A percentile compares a stretch with the other conserved stretches of the same genome.
Conservation (phyloP, 1,284 basidiomycete genomes). For the Ustilago xerochloae region DNA sequence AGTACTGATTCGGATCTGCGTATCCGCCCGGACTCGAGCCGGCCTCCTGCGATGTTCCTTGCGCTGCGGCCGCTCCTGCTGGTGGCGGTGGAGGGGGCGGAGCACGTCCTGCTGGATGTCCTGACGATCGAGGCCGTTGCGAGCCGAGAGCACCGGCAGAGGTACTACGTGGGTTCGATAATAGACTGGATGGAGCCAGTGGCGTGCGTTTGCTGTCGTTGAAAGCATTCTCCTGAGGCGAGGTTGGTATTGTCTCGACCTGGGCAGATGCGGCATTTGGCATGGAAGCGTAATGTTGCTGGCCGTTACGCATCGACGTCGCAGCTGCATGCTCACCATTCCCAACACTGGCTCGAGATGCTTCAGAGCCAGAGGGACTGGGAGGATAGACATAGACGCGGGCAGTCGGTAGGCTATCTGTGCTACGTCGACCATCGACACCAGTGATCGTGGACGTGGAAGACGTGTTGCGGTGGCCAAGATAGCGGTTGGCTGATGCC, state of each 20-base stretch:
- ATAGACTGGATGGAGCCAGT: conserved; percentile 43
- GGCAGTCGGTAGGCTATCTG: conserved; percentile 32
- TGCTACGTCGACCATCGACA: background rate
- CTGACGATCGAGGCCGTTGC: conserved; percentile 25
- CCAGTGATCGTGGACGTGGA: conserved; percentile 38
- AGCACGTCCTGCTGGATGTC: conserved; percentile 54
- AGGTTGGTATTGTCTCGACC: conserved; percentile 24
- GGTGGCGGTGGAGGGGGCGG: conserved; percentile 53
- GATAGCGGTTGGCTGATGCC: conserved; percentile 30
- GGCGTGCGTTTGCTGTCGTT: conserved; percentile 21
- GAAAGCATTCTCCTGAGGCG: background rate
- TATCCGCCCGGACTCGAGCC: too few relatives aligned
- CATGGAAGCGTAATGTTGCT: conserved; percentile 32
- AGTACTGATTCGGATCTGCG: conserved; percentile 47
- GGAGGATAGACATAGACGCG: conserved; percentile 62
- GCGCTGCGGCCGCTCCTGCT: background rate
- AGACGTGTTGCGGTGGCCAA: conserved; percentile 34
- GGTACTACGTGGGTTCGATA: conserved; percentile 29
- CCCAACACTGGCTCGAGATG: conserved; percentile 6
- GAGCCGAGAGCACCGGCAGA: conserved; percentile 21
- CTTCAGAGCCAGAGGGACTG: conserved; percentile 52
- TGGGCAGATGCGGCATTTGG: conserved; percentile 29
- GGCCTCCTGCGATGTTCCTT: too few relatives aligned
- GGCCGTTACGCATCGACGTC: background rate
- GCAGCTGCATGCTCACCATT: background rate